Evolutionary conservation across 768 basidiomycete genomes (phyloP).

Genomic region (Calvatia gigantea): DNA sequence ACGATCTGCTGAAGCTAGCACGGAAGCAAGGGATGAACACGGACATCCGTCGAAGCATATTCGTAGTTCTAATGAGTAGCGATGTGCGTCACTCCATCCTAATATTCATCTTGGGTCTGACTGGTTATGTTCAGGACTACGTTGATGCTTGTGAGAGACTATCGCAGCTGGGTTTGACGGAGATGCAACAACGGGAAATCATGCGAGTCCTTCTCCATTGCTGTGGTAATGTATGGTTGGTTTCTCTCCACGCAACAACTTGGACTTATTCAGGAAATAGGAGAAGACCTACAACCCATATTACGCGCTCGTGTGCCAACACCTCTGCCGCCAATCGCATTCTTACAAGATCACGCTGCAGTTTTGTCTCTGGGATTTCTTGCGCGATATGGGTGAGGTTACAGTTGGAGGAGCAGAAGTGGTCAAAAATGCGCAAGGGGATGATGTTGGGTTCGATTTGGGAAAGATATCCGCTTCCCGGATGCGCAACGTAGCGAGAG

Average conservation of each 20-base stretch:
- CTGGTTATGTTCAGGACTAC: constrained; percentile 64
- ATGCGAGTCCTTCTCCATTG: constrained; percentile 92
- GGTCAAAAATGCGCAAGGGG: constrained; percentile 58
- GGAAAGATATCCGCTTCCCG: constrained; percentile 55
- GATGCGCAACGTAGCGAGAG: constrained; percentile 71
- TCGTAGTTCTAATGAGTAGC: constrained; percentile 93
- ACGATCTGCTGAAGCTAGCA: constrained; percentile 71
- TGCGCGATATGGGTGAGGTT: constrained; percentile 85
- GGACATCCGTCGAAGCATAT: constrained; percentile 87
- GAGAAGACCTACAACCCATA: constrained; percentile 95
- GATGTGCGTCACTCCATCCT: constrained; percentile 53
- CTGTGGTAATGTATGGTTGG: constrained; percentile 72
- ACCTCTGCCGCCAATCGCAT: constrained; percentile 76
- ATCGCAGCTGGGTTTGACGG: constrained; percentile 75
- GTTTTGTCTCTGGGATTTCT: constrained; percentile 95
- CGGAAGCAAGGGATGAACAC: constrained; percentile 98
- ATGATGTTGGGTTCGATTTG: constrained; percentile 41
- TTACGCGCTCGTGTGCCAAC: constrained; percentile 85
- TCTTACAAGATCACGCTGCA: constrained; percentile 90
- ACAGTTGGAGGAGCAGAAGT: constrained; percentile 78
- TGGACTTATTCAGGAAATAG: constrained; percentile 33
- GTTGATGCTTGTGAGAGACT: constrained; percentile 94
- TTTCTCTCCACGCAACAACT: background rate
- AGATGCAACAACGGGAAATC: constrained; percentile 92
- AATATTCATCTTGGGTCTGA: background rate